Evolutionary conservation across 371 early-diverging fungal genomes (phyloP).

Genomic region (Rhizomucor pusillus): DNA sequence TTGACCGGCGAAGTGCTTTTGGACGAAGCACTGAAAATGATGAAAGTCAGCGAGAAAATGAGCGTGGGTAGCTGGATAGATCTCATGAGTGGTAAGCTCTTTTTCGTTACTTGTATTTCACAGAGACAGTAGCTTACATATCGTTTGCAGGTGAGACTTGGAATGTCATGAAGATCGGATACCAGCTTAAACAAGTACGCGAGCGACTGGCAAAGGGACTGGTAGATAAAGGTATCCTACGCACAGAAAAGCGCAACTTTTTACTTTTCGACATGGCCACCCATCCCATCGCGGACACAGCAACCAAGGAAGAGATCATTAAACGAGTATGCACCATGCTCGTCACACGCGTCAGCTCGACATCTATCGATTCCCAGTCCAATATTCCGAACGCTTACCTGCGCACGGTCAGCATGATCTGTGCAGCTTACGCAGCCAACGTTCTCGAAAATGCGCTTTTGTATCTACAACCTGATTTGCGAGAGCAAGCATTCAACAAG

Average conservation of each 20-base stretch:
- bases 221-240: slow-evolving; percentile 96
- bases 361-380: slow-evolving; percentile 39
- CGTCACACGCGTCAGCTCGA: slow-evolving; percentile 45
- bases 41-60: slow-evolving; percentile 73
- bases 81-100: slow-evolving; percentile 90
- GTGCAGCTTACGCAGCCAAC: slow-evolving; percentile 94
- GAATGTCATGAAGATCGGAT: slow-evolving; percentile 94
- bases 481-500: slow-evolving; percentile 84
- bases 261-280: slow-evolving; percentile 96
- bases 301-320: slow-evolving; percentile 84
- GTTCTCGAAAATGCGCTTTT: slow-evolving; percentile 92
- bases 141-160: slow-evolving; percentile 87
- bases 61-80: slow-evolving; percentile 94
- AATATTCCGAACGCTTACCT: slow-evolving; percentile 52
- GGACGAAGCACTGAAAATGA: slow-evolving; percentile 90
- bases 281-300: slow-evolving; percentile 83
- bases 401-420: slow-evolving; percentile 88
- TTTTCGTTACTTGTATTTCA: too few species aligned
- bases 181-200: slow-evolving; percentile 96
- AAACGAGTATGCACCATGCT: slow-evolving; percentile 77
- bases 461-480: slow-evolving; percentile 77
- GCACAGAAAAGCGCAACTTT: slow-evolving; percentile 94
- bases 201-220: slow-evolving; percentile 95
- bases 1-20: slow-evolving; percentile 93
- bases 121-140: not conserved